Conservation (phyloP, 345 rosid genomes). For the Brassica carinata region DNA sequence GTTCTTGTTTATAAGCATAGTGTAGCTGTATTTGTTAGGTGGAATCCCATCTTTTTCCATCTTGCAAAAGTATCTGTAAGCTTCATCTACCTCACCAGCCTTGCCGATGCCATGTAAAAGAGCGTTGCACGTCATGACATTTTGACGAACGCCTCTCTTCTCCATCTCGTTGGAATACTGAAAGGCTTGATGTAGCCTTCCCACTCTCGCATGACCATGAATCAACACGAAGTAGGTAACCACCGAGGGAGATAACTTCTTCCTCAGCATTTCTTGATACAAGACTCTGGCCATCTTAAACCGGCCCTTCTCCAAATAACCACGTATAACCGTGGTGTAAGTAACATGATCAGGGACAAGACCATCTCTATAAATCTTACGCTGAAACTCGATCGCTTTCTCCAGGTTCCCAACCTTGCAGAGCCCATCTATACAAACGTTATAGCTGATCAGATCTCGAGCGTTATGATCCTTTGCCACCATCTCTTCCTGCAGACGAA, state of each 20-base stretch:
- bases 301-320: conserved; percentile 52
- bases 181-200: conserved; percentile 58
- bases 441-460: conserved; percentile 58
- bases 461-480: conserved; percentile 44
- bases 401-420: conserved; percentile 51
- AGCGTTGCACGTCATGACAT: conserved; percentile 74
- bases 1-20: conserved; percentile 65
- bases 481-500: conserved; percentile 67
- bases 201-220: conserved; percentile 61
- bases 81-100: conserved; percentile 51
- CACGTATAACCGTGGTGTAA: conserved; percentile 63
- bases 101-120: conserved; percentile 65
- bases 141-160: conserved; percentile 53
- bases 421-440: conserved; percentile 57
- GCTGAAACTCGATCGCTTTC: conserved; percentile 50
- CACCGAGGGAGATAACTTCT: conserved; percentile 56
- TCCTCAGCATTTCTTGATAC: conserved; percentile 55
- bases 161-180: conserved; percentile 62
- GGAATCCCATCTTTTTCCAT: conserved; percentile 61
- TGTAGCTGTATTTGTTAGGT: conserved; percentile 71
- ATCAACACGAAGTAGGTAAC: conserved; percentile 71
- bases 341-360: conserved; percentile 66
- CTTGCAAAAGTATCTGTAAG: conserved; percentile 51
- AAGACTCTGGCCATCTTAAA: conserved; percentile 53
- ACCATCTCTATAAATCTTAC: conserved; percentile 52